Evolutionary conservation across 2,329 filamentous ascomycete genomes (phyloP).

Genomic region (Xylariaceae sp.): DNA sequence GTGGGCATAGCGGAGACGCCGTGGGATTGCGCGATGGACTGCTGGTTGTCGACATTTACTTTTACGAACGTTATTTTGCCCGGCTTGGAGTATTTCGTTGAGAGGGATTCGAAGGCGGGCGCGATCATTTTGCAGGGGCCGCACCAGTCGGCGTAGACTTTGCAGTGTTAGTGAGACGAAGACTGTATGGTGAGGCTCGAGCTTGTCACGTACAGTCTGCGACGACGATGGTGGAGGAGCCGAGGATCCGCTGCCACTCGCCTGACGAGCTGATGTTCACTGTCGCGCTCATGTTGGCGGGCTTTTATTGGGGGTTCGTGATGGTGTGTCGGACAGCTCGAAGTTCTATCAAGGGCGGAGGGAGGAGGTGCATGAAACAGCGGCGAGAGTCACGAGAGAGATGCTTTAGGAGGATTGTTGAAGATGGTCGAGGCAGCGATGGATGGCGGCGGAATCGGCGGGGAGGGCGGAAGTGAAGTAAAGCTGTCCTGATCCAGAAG

Average conservation of each 20-base stretch:
- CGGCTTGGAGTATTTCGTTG: conserved; percentile 73
- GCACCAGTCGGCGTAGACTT: conserved; percentile 95
- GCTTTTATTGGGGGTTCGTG: neutral
- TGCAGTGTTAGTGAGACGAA: conserved; percentile 24
- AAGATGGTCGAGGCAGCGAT: conserved; percentile 9
- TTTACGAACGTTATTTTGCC: conserved; percentile 86
- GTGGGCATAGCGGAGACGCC: conserved; percentile 87
- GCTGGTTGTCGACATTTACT: conserved; percentile 82
- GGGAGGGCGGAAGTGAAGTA: conserved; percentile 1
- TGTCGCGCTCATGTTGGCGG: conserved; percentile 37
- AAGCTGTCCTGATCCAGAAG: conserved; percentile 24
- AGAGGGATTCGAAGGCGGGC: conserved; percentile 81
- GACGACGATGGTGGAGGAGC: conserved; percentile 73
- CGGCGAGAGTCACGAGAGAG: too few species aligned
- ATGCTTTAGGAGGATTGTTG: neutral
- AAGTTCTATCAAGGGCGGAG: too few species aligned
- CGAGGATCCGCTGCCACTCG: conserved; percentile 70
- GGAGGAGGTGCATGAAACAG: too few species aligned
- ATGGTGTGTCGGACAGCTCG: too few species aligned
- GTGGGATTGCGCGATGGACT: conserved; percentile 72
- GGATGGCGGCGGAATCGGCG: too few species aligned
- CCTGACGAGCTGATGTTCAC: conserved; percentile 59
- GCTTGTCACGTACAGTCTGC: conserved; percentile 71
- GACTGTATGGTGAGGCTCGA: neutral
- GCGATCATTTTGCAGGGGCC: conserved; percentile 90